Evolutionary conservation across 176 grass and related monocot species (phyloP).

Genomic region (Avena insularis): DNA sequence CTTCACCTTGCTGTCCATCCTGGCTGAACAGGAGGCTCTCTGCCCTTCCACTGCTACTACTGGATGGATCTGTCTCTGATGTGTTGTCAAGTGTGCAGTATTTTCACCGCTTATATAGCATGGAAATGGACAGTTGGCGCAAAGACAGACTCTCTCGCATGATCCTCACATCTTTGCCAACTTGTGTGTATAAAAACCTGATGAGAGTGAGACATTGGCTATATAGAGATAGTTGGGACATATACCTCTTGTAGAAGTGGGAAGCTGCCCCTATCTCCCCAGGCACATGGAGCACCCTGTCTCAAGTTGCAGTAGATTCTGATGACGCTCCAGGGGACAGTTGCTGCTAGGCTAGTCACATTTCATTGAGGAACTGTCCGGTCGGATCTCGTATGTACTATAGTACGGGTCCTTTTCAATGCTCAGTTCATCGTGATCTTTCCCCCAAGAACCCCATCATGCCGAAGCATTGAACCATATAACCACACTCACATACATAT

Average conservation of each 20-base stretch:
- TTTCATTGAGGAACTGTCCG: background rate
- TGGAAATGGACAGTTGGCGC: background rate
- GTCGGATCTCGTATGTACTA: background rate
- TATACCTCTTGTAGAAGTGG: constrained; percentile 4
- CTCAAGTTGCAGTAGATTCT: background rate
- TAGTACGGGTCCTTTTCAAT: background rate
- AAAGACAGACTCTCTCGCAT: background rate
- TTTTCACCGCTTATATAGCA: constrained; percentile 48
- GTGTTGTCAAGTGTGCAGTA: constrained; percentile 29
- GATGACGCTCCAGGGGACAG: background rate
- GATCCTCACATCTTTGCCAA: constrained; percentile 19
- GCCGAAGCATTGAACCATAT: background rate
- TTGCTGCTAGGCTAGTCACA: background rate
- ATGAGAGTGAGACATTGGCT: background rate
- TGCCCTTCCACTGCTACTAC: background rate
- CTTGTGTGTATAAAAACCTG: constrained; percentile 2
- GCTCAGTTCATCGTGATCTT: background rate
- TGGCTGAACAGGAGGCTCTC: background rate
- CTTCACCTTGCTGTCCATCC: constrained; percentile 45
- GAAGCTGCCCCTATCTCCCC: background rate
- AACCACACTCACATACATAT: background rate
- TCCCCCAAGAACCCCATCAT: background rate
- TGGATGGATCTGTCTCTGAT: constrained; percentile 42
- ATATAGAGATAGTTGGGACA: background rate
- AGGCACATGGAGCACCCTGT: background rate